Conservation (phyloP, 345 rosid genomes). For the Gossypium turneri region DNA sequence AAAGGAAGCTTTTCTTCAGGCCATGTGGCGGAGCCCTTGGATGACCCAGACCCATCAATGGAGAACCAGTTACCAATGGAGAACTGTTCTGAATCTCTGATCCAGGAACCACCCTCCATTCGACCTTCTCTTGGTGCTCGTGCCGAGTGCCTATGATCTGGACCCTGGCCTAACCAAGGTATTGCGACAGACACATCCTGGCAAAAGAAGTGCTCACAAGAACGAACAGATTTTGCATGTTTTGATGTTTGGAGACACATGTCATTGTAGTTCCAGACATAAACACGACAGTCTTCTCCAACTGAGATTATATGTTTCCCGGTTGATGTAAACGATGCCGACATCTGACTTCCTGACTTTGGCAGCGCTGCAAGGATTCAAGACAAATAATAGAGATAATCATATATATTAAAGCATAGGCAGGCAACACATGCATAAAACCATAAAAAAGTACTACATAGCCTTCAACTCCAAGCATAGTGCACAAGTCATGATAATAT, state of each 20-base stretch:
- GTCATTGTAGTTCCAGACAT: conserved; percentile 60
- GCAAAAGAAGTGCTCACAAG: conserved; percentile 68
- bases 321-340: conserved; percentile 65
- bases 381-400: conserved; percentile 7
- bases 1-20: conserved; percentile 78
- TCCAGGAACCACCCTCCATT: conserved; percentile 17
- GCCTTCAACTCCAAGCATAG: neutral
- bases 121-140: conserved; percentile 11
- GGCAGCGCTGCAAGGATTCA: conserved; percentile 42
- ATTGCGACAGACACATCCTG: conserved; percentile 58
- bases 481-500: neutral
- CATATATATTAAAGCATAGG: conserved; percentile 7
- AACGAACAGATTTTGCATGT: conserved; percentile 37
- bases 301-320: conserved; percentile 77
- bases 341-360: conserved; percentile 64
- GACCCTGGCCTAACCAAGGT: conserved; percentile 53
- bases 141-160: conserved; percentile 14
- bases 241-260: conserved; percentile 32
- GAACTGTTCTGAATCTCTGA: conserved; percentile 36
- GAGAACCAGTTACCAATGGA: conserved; percentile 55
- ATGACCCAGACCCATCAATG: conserved; percentile 36
- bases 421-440: conserved; percentile 5
- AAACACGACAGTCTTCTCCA: conserved; percentile 68
- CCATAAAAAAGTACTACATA: neutral
- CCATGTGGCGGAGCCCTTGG: conserved; percentile 72